Base-by-base conservation (phyloP, 768 basidiomycete genomes). In the Naganishia kalamii region DNA sequence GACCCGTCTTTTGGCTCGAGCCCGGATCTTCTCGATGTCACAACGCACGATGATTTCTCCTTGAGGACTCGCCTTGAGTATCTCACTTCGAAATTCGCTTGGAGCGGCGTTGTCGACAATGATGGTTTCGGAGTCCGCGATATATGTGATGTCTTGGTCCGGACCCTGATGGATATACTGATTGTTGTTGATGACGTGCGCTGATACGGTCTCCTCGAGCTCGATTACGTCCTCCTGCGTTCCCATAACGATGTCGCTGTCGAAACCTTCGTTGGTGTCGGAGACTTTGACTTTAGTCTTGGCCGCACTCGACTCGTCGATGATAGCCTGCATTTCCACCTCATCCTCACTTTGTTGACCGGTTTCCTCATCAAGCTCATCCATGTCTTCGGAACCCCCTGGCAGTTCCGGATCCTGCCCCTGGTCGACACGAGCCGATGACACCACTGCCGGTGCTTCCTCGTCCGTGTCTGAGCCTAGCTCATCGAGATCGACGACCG, bases 401-500 rank as follows among this genome's bases (percentile, higher is more conserved):
- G n/a, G n/a, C n/a, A n/a, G n/a, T n/a, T n/a, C n/a, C n/a, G n/a
- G n/a, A n/a, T n/a, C n/a, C n/a, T n/a, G n/a, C n/a, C n/a, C n/a
- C n/a, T n/a, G n/a, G n/a, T n/a, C n/a, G n/a, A n/a, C n/a, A n/a
- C n/a, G n/a, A n/a, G n/a, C n/a, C 29, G 47, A 46, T 13, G 51
- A 23, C 59, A 48, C n/a, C n/a, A n/a, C n/a, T n/a, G 59, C 43
- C n/a, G n/a, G 25, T n/a, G 17, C 46, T 33, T 49, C 47, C 43
- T 57, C 64, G 12, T 69, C 65, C 12, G 23, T 17, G 29, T 60
- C 63, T 44, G 49, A 44, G 8, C 51, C 59, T 23, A 61, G 13
- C 15, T 41, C 27, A 10, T 60, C 52, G 35, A 49, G 17, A 13
- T 66, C 65, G 19, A 52, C 64, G 71, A 27, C 47, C 79, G 81